Base-by-base conservation (phyloP, 2,329 filamentous ascomycete genomes). In the Xylariaceae sp. region DNA sequence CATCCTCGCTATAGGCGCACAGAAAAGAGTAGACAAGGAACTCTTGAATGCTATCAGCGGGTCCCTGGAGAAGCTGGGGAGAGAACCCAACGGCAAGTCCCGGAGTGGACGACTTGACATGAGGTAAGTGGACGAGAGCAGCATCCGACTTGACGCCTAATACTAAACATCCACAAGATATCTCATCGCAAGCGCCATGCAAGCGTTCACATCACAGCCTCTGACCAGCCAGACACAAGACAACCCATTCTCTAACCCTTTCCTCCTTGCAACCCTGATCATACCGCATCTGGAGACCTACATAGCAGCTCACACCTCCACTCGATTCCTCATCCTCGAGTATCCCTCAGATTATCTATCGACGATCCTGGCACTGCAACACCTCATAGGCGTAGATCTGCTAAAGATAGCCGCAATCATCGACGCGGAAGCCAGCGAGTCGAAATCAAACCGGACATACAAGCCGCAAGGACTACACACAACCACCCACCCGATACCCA, bases 201-300 rank as follows among this genome's bases (percentile, higher is more conserved):
- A 85, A 64, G 72, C 75, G 0, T 80, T 79, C 57, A 80, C 76
- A 5, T 71, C 76, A 1, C 80, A 80, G 53, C 74, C 75, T 1
- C 67, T 79, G 7, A 64, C 74, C 3, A 75, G 75, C 51, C 78
- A 81, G 55, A 74, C 73, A 3, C 72, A 75, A 30, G 76, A 78
- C 52, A 81, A 80, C 58, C 80, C 80, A 0, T 79, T 83, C 55
- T 72, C 73, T 15, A 78, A 81, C 60, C 74, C 79, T 1, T 71
- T 75, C 19, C 70, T 80, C 15, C 73, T 86, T 2, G 82, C 83
- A 2, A 77, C 78, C 0, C 71, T 84, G 2, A 74, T 86, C 19
- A 72, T 85, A 37, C 80, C 82, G 1, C 80, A 84, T 55, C 71
- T 86, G 1, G 83, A 86, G 61, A 76, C 77, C 0, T 85, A 83